Evolutionary conservation across 805 yeast genomes (phyloP).

Genomic region (Lipomyces kockii): DNA sequence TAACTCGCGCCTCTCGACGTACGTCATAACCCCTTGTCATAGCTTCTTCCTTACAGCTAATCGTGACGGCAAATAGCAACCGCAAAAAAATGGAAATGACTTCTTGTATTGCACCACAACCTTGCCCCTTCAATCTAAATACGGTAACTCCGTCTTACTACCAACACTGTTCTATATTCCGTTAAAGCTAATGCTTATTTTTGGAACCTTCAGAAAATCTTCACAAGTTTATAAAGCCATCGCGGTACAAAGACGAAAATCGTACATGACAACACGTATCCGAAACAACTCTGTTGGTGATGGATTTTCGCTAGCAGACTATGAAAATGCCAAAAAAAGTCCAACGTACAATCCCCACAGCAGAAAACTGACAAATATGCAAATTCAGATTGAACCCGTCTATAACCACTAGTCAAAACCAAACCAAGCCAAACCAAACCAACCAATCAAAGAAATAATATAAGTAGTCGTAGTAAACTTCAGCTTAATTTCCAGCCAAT

Average conservation of each 20-base stretch:
- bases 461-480: not conserved
- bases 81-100: too few relatives aligned
- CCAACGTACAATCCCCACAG: not conserved
- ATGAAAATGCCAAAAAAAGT: not conserved
- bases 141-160: too few relatives aligned
- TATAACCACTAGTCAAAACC: not conserved
- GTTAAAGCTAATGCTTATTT: too few relatives aligned
- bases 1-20: not conserved
- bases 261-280: not conserved
- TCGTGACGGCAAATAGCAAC: too few relatives aligned
- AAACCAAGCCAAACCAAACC: not conserved
- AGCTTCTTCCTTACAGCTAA: too few relatives aligned
- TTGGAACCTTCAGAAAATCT: too few relatives aligned
- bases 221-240: too few relatives aligned
- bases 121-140: not conserved
- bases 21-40: not conserved
- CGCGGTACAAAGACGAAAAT: not conserved
- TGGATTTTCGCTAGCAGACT: not conserved
- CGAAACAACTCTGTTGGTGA: not conserved
- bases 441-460: not conserved
- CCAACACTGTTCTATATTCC: not conserved
- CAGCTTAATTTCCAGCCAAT: constrained; percentile 19
- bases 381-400: not conserved
- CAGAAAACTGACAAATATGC: not conserved
- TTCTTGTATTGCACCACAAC: too few relatives aligned